phyloP scores from a whole-genome alignment of 257 asterid species.

The Penstemon barbatus region DNA sequence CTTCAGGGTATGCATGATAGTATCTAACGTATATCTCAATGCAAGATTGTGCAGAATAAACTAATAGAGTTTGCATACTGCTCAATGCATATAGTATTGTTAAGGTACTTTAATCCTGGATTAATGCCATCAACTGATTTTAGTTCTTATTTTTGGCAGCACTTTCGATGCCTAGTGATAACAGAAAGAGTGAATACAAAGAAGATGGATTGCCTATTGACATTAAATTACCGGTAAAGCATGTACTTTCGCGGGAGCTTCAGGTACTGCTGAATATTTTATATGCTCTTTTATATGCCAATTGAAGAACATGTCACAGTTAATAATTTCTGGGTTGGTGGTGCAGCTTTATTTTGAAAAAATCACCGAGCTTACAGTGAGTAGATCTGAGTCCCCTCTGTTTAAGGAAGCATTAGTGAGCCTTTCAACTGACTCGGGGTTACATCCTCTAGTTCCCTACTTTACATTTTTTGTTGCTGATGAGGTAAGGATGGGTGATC shows the following conservation, averaged over 20 bases:
- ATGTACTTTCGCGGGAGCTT: slow-evolving; percentile 92
- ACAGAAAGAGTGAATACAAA: slow-evolving; percentile 70
- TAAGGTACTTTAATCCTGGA: background rate
- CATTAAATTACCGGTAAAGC: slow-evolving; percentile 89
- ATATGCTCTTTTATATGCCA: slow-evolving; percentile 23
- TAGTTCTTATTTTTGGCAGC: slow-evolving; percentile 38
- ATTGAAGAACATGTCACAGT: slow-evolving; percentile 22
- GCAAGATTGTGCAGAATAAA: background rate
- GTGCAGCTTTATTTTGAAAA: slow-evolving; percentile 96
- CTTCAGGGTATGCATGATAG: slow-evolving; percentile 41
- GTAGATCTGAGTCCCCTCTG: slow-evolving; percentile 69
- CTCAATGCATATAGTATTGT: slow-evolving; percentile 2
- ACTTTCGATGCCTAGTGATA: slow-evolving; percentile 66
- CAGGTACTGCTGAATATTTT: slow-evolving; percentile 56
- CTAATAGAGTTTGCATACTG: background rate
- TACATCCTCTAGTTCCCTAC: slow-evolving; percentile 96
- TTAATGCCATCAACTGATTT: slow-evolving; percentile 24
- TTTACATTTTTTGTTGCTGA: slow-evolving; percentile 90
- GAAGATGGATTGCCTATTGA: slow-evolving; percentile 84
- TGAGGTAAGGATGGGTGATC: slow-evolving; percentile 53
- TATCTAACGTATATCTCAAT: slow-evolving; percentile 16
- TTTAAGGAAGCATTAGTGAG: slow-evolving; percentile 81
- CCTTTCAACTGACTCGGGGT: slow-evolving; percentile 97
- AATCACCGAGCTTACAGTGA: slow-evolving; percentile 78
- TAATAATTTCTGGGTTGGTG: slow-evolving; percentile 29